A percentile compares a stretch with the other conserved stretches of the same genome.
These are phyloP conservation scores for Botrytis aclada DNA, from an alignment of 2,329 filamentous ascomycete genomes.

Conservation along the genomic window DNA sequence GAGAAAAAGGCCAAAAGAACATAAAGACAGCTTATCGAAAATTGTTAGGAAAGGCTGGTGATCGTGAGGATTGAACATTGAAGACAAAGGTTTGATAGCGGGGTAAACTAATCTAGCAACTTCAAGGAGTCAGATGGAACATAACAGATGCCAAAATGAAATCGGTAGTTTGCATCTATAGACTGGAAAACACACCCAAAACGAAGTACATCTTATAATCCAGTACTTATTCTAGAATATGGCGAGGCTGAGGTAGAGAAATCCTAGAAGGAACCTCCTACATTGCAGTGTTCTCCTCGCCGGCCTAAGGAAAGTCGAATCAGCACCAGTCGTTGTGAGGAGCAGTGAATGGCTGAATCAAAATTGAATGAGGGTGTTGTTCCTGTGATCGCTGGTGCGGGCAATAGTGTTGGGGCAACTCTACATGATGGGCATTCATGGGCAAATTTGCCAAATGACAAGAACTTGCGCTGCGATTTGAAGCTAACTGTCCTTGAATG, in stretches of 20 bases:
- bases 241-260: neutral
- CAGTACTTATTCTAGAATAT: neutral
- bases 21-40: neutral
- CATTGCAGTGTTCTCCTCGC: neutral
- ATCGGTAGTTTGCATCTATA: neutral
- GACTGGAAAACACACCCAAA: neutral
- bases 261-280: neutral
- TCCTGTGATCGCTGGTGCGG: neutral
- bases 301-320: neutral
- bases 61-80: neutral
- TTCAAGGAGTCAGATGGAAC: neutral
- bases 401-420: neutral
- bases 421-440: neutral
- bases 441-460: neutral
- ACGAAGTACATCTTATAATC: neutral
- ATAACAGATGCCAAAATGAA: neutral
- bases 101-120: neutral
- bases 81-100: neutral
- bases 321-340: neutral
- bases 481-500: neutral
- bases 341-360: neutral
- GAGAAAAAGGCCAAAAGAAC: neutral
- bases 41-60: neutral
- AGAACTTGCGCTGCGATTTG: neutral
- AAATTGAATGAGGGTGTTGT: neutral